Percentiles rank a stretch among this genome's conserved stretches.
Conservation (phyloP, 2,329 filamentous ascomycete species). For the Gnomoniopsis sp. region DNA sequence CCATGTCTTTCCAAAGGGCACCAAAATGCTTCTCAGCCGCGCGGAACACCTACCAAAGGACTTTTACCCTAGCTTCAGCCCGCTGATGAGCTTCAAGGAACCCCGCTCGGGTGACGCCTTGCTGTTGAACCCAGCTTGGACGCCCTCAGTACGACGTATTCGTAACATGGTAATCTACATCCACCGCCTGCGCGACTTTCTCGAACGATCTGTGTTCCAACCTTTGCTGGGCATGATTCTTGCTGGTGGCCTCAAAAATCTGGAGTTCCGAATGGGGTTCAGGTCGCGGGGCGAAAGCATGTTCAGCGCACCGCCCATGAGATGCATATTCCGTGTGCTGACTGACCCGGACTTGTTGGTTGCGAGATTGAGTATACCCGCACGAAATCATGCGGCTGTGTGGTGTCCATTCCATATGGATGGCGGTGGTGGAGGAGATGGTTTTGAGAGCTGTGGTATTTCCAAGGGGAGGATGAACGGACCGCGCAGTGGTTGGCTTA, state of each 20-base stretch:
- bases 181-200: constrained; percentile 21
- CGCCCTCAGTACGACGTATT: constrained; percentile 19
- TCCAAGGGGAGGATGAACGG: background rate
- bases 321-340: constrained; percentile 37
- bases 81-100: background rate
- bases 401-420: constrained; percentile 42
- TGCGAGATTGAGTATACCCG: constrained; percentile 35
- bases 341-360: constrained; percentile 42
- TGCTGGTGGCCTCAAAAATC: constrained; percentile 20
- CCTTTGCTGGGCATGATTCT: constrained; percentile 28
- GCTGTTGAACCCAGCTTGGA: background rate
- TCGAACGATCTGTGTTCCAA: constrained; percentile 17
- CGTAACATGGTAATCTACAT: constrained; percentile 20
- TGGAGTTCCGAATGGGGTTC: constrained; percentile 19
- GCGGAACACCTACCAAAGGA: constrained; percentile 10
- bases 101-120: background rate
- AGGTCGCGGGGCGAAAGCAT: constrained; percentile 12
- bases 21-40: background rate
- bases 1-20: constrained; percentile 19
- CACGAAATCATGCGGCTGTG: constrained; percentile 30
- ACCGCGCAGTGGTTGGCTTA: constrained; percentile 16
- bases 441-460: background rate
- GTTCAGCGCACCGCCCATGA: constrained; percentile 9
- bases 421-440: background rate
- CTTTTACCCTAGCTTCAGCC: background rate